Evolutionary conservation across 140 eudicot species (phyloP).

Genomic region (Oenanthe javanica): DNA sequence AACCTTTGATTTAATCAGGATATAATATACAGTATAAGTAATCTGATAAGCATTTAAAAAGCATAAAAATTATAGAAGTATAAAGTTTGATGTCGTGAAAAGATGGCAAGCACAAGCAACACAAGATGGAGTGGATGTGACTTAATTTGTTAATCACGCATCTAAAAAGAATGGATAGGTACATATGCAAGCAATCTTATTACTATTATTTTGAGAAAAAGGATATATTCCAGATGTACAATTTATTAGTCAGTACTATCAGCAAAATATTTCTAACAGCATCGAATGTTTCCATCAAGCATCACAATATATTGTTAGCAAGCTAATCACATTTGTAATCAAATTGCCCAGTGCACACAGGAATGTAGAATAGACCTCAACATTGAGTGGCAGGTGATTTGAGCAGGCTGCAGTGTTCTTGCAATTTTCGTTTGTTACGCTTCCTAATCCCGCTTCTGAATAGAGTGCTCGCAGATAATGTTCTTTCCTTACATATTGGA

Average conservation of each 20-base stretch:
- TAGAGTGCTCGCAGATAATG: conserved; percentile 47
- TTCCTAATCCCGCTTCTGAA: conserved; percentile 67
- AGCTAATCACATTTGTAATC: neutral
- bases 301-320: conserved; percentile 10
- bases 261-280: conserved; percentile 1
- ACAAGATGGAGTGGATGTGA: neutral
- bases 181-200: neutral
- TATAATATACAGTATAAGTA: neutral
- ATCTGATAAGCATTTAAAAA: neutral
- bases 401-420: conserved; percentile 34
- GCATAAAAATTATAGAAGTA: neutral
- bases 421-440: conserved; percentile 49
- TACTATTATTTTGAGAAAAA: neutral
- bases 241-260: neutral
- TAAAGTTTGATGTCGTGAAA: neutral
- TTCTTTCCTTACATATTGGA: conserved; percentile 19
- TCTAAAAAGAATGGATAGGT: neutral
- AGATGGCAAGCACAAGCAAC: neutral
- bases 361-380: conserved; percentile 21
- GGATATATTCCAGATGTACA: neutral
- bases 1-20: neutral
- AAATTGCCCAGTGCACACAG: neutral
- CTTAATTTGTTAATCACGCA: neutral
- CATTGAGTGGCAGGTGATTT: conserved; percentile 21
- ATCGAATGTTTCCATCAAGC: conserved; percentile 12